phyloP scores from a whole-genome alignment of 164 flowering plant genomes.

The Chloranthus sessilifolius region DNA sequence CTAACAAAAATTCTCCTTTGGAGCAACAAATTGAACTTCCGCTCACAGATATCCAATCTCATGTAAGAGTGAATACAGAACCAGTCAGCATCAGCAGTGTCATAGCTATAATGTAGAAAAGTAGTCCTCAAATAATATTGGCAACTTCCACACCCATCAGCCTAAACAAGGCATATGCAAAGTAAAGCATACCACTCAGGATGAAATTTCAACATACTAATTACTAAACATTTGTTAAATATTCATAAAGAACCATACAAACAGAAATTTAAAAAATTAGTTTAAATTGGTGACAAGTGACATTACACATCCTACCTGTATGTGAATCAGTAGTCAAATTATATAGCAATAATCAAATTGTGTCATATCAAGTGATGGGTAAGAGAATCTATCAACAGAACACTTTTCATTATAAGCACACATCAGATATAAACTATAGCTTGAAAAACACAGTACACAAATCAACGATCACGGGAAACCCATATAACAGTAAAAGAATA shows the following conservation, averaged over 20 bases:
- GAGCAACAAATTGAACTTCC: neutral
- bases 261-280: no score
- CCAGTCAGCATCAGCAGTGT: neutral
- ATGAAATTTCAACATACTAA: constrained; percentile 3
- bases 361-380: no score
- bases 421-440: constrained; percentile 6
- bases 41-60: neutral
- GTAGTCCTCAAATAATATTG: neutral
- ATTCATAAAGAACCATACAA: no score
- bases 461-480: constrained; percentile 18
- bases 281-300: no score
- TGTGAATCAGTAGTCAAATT: no score
- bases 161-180: neutral
- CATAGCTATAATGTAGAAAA: neutral
- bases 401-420: neutral
- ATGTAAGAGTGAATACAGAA: neutral
- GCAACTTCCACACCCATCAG: neutral
- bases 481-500: constrained; percentile 26
- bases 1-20: neutral
- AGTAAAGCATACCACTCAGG: neutral
- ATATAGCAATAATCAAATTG: no score
- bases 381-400: neutral
- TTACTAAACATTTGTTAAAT: no score
- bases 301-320: no score
- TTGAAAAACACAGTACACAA: constrained; percentile 9